phyloP scores from a whole-genome alignment of 2,329 filamentous ascomycete species.

The Aspergillus melleus region DNA sequence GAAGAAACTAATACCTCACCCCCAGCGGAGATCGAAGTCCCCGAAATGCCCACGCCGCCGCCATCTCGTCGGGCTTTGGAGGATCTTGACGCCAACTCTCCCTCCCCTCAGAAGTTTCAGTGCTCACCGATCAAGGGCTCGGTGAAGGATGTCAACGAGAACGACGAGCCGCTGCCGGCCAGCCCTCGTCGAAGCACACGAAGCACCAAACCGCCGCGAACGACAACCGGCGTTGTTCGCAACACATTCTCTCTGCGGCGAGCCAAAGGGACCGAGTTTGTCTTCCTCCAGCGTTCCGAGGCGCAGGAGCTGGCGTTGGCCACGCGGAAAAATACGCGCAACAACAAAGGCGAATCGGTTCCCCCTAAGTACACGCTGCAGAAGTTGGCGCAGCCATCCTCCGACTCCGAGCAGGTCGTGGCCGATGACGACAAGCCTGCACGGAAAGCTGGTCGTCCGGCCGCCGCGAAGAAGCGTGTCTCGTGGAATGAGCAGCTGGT shows the following conservation, averaged over 20 bases:
- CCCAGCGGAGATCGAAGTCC: constrained; percentile 11
- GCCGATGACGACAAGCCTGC: constrained; percentile 8
- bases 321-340: constrained; percentile 45
- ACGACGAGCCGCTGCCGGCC: constrained; percentile 18
- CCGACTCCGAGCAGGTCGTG: not conserved
- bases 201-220: constrained; percentile 24
- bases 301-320: constrained; percentile 42
- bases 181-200: constrained; percentile 43
- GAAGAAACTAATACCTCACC: constrained; percentile 13
- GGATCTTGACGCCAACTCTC: constrained; percentile 40
- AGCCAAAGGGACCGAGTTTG: constrained; percentile 46
- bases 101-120: constrained; percentile 35
- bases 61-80: constrained; percentile 37
- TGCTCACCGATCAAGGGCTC: constrained; percentile 31
- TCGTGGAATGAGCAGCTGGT: constrained; percentile 43
- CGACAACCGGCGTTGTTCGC: constrained; percentile 27
- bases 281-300: constrained; percentile 44
- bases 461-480: constrained; percentile 30
- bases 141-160: constrained; percentile 12
- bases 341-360: constrained; percentile 42
- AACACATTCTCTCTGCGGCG: constrained; percentile 45
- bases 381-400: constrained; percentile 22
- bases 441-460: constrained; percentile 3
- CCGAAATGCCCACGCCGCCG: constrained; percentile 30
- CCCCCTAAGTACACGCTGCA: constrained; percentile 34